phyloP scores from a whole-genome alignment of 805 yeast genomes.

The Wickerhamiella qilinensis region DNA sequence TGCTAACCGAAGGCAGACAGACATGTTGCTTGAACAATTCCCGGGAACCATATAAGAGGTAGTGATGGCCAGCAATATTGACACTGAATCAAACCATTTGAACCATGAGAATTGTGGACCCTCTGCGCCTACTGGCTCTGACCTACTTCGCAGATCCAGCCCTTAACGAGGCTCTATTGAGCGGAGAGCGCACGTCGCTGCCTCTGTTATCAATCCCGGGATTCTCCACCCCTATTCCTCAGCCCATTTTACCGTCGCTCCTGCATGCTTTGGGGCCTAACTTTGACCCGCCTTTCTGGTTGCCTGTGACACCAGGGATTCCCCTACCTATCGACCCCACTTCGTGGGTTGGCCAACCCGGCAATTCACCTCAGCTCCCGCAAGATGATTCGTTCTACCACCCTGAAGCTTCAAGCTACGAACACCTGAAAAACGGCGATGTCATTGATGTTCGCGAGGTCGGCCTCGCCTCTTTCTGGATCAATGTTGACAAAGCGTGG shows the following conservation, averaged over 20 bases:
- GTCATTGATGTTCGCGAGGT: slow-evolving; percentile 7
- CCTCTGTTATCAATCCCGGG: background rate
- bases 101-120: background rate
- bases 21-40: background rate
- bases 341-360: slow-evolving; percentile 4
- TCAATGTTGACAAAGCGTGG: slow-evolving; percentile 3
- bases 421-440: slow-evolving; percentile 4
- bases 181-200: background rate
- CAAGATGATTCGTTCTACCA: slow-evolving; percentile 6
- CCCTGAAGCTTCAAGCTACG: slow-evolving; percentile 3
- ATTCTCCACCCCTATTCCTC: background rate
- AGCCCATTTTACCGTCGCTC: background rate
- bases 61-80: background rate
- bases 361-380: slow-evolving; percentile 4
- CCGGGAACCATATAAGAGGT: background rate
- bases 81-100: background rate
- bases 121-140: background rate
- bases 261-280: background rate
- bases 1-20: background rate
- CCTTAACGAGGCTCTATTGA: background rate
- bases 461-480: slow-evolving; percentile 5
- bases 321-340: slow-evolving; percentile 1
- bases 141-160: background rate
- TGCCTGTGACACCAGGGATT: background rate
- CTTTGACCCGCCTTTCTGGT: background rate